phyloP scores from a whole-genome alignment of 352 stramenopile species.

The Globisporangium recalcitrans region DNA sequence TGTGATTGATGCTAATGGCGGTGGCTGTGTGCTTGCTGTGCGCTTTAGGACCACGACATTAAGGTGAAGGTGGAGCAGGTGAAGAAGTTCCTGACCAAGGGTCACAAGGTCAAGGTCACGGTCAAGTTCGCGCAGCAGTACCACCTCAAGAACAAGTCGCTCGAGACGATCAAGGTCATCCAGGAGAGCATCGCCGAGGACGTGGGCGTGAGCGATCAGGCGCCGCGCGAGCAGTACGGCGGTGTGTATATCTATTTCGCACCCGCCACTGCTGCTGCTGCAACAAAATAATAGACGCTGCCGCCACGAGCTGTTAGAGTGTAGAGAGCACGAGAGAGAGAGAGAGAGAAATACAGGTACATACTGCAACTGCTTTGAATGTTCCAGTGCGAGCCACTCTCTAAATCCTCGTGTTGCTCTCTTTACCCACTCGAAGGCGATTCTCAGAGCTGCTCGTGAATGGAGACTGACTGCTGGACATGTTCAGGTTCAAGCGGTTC shows the following conservation, averaged over 20 bases:
- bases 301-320: not conserved
- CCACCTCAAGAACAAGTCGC: slow-evolving; percentile 44
- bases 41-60: slow-evolving; percentile 49
- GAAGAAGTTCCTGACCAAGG: slow-evolving; percentile 61
- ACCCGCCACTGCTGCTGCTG: slow-evolving; percentile 13
- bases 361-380: too few relatives aligned
- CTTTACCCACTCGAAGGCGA: too few relatives aligned
- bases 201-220: slow-evolving; percentile 27
- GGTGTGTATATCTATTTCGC: slow-evolving; percentile 56
- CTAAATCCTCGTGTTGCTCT: too few relatives aligned
- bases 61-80: slow-evolving; percentile 67
- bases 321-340: not conserved
- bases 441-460: too few relatives aligned
- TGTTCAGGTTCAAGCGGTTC: too few relatives aligned
- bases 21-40: not conserved
- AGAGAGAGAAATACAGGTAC: not conserved
- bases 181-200: slow-evolving; percentile 35
- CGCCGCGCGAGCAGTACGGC: slow-evolving; percentile 42
- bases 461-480: too few relatives aligned
- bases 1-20: not conserved
- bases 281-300: slow-evolving; percentile 17
- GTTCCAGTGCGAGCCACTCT: too few relatives aligned
- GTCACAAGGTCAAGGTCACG: slow-evolving; percentile 77
- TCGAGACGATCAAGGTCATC: slow-evolving; percentile 46
- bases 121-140: slow-evolving; percentile 61